phyloP scores from a whole-genome alignment of 75 land plant genomes.

The Larix kaempferi region DNA sequence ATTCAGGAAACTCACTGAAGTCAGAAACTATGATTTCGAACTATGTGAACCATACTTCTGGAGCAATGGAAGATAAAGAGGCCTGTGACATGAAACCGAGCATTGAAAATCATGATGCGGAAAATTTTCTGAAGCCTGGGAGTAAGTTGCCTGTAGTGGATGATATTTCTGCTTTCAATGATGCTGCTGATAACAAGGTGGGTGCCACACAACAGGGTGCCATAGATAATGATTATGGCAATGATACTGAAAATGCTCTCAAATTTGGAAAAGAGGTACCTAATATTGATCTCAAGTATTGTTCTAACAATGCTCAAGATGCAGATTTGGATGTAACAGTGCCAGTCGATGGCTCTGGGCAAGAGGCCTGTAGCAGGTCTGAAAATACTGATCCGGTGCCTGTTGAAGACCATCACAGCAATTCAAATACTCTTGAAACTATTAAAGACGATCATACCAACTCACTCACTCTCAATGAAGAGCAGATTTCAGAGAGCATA shows the following conservation, averaged over 20 bases:
- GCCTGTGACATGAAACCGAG: too few species aligned
- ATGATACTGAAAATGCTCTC: too few species aligned
- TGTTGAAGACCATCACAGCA: not conserved
- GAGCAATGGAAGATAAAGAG: too few species aligned
- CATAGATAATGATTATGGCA: too few species aligned
- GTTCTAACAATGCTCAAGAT: slow-evolving; percentile 8
- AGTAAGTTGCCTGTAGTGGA: too few species aligned
- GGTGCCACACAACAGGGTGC: too few species aligned
- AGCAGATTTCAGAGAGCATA: not conserved
- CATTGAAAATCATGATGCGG: too few species aligned
- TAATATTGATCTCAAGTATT: not conserved
- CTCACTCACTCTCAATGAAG: not conserved
- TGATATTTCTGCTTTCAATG: too few species aligned
- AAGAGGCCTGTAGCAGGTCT: not conserved
- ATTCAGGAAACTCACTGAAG: not conserved
- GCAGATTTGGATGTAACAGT: not conserved
- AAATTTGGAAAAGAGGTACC: not conserved
- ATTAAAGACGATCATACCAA: not conserved
- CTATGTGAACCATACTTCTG: too few species aligned
- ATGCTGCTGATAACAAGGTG: too few species aligned
- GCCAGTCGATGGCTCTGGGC: not conserved
- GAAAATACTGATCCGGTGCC: not conserved
- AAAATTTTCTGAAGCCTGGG: too few species aligned
- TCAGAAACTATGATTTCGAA: too few species aligned
- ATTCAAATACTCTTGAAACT: not conserved